Conservation (phyloP, 106 monocot genomes). For the Phalaenopsis aphrodite region DNA sequence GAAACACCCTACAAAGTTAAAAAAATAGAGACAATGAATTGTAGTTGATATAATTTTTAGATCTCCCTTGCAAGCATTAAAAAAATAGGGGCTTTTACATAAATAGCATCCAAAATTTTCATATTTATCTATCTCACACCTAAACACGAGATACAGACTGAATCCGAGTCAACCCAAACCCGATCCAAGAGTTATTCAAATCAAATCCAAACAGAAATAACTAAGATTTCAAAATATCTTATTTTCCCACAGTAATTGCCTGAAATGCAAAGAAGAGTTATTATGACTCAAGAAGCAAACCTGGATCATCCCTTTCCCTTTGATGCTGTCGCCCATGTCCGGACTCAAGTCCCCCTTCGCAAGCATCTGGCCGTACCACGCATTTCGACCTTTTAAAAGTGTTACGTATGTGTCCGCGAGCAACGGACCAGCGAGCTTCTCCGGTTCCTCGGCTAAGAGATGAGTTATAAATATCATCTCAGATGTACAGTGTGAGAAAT, state of each 20-base stretch:
- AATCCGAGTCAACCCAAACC: not conserved
- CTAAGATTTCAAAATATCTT: not conserved
- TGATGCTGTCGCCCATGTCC: slow-evolving; percentile 97
- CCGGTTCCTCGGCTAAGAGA: slow-evolving; percentile 78
- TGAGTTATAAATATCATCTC: slow-evolving; percentile 99
- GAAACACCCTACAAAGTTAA: slow-evolving; percentile 49
- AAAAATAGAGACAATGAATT: not conserved
- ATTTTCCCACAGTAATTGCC: not conserved
- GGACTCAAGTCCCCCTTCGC: slow-evolving; percentile 78
- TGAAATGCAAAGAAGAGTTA: not conserved
- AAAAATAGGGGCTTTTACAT: not conserved
- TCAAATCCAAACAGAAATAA: not conserved
- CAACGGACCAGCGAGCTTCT: slow-evolving; percentile 91
- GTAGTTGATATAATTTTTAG: not conserved
- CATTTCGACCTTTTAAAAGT: slow-evolving; percentile 84
- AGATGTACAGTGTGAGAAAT: slow-evolving; percentile 93
- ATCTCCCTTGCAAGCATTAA: not conserved
- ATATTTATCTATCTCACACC: too few species aligned
- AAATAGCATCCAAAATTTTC: too few species aligned
- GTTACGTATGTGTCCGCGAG: slow-evolving; percentile 95
- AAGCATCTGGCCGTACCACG: slow-evolving; percentile 97
- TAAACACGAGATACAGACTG: not conserved
- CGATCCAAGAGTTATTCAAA: not conserved
- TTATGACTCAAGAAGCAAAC: slow-evolving; percentile 17
- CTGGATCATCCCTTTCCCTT: slow-evolving; percentile 99